Conservation (phyloP, 352 stramenopile genomes). For the Pythium scleroteichum region DNA sequence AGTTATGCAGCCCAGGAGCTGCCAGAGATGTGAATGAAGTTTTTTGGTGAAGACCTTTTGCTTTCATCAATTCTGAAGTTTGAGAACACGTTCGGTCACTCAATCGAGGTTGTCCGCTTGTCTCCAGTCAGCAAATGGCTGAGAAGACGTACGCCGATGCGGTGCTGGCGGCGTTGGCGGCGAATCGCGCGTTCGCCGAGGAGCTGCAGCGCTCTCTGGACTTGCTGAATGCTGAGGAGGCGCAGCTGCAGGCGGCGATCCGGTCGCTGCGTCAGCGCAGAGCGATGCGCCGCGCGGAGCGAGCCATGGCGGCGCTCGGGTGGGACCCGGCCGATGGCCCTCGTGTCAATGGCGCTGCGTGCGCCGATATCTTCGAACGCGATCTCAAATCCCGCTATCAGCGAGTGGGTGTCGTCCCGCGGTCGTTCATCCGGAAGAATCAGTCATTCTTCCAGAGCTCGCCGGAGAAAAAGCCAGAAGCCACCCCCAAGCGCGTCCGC, state of each 20-base stretch:
- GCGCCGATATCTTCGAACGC: slow-evolving; percentile 28
- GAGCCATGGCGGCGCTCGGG: slow-evolving; percentile 43
- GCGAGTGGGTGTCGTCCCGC: slow-evolving; percentile 33
- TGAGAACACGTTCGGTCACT: no score
- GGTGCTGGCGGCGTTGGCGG: slow-evolving; percentile 20
- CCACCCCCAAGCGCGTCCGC: slow-evolving; percentile 6
- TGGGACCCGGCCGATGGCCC: not conserved
- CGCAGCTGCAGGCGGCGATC: slow-evolving; percentile 35
- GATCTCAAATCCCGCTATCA: slow-evolving; percentile 38
- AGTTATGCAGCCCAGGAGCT: not conserved
- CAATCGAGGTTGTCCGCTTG: not conserved
- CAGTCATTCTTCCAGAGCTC: slow-evolving; percentile 57
- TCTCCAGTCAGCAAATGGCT: slow-evolving; percentile 11
- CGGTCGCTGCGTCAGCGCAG: slow-evolving; percentile 51
- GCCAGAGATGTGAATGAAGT: no score
- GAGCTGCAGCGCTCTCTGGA: slow-evolving; percentile 40
- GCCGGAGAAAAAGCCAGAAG: slow-evolving; percentile 26
- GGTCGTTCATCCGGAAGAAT: slow-evolving; percentile 60
- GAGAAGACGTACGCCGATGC: slow-evolving; percentile 1
- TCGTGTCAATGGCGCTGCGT: not conserved
- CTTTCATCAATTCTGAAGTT: no score
- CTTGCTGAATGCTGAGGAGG: slow-evolving; percentile 41
- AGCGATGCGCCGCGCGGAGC: slow-evolving; percentile 51
- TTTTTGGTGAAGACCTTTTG: no score
- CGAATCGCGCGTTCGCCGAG: slow-evolving; percentile 44